These are phyloP conservation scores for Erodium trifolium DNA, from an alignment of 441 rosid genomes.

Conservation along the genomic window DNA sequence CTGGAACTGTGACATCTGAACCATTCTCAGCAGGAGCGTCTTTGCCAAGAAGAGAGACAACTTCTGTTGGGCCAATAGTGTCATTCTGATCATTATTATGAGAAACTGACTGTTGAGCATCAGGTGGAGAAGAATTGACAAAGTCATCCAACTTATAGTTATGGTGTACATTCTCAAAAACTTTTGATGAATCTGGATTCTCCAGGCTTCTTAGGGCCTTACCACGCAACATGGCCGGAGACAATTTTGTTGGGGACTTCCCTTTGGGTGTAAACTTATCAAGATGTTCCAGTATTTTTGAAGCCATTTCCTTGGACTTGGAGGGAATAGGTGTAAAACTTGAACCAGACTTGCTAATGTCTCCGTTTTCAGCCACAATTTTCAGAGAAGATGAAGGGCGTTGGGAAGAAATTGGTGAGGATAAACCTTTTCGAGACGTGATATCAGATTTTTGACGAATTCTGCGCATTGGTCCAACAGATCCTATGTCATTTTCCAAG, in stretches of 20 bases:
- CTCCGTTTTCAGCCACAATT: constrained; percentile 31
- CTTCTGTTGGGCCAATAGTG: constrained; percentile 34
- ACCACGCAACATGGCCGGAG: constrained; percentile 67
- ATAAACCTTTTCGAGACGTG: constrained; percentile 36
- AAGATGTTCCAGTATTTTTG: constrained; percentile 68
- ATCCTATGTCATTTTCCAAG: constrained; percentile 70
- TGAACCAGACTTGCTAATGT: constrained; percentile 31
- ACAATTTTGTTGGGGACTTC: constrained; percentile 65
- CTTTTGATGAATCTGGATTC: constrained; percentile 50
- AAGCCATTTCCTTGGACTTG: constrained; percentile 70
- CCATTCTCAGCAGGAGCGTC: constrained; percentile 29
- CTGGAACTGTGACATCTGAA: constrained; percentile 21
- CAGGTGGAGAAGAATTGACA: constrained; percentile 16
- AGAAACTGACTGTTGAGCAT: constrained; percentile 22
- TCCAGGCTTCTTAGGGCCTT: constrained; percentile 74
- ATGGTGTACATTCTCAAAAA: constrained; percentile 39
- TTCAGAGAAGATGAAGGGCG: constrained; percentile 26
- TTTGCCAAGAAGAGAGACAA: constrained; percentile 25
- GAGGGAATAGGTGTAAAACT: constrained; percentile 51
- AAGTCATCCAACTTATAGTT: constrained; percentile 24
- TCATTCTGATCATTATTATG: constrained; percentile 36
- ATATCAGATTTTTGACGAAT: constrained; percentile 79
- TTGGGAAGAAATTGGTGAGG: constrained; percentile 35
- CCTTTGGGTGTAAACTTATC: constrained; percentile 61
- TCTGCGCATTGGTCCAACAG: constrained; percentile 79